Evolutionary conservation across 345 rosid species (phyloP), one percentile per base, ranked within the genome.

Genomic region (Acer campestre): DNA sequence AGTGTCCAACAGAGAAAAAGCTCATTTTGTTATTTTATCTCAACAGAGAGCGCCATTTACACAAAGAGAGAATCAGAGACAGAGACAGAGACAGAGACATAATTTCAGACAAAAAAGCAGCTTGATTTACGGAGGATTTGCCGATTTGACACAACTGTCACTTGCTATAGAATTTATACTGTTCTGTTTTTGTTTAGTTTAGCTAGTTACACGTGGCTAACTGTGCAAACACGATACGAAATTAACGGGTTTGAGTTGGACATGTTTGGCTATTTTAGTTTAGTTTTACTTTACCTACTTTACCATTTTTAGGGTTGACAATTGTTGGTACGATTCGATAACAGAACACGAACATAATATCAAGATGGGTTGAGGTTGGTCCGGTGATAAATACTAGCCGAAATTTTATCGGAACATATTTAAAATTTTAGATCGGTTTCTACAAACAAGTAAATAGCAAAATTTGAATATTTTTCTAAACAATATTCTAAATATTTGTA

Each of bases 1-100:
- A 53, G 40, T 58, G 48, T 44, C 78, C 69, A 78, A 62, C 44
- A 5, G 67, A 59, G 31, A 73, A 70, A 79, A 73, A 70, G 80
- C 51, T 80, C 85, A 85, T 85, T 70, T 55, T 8, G 62, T 25
- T 9, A 13, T 44, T 31, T 31, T 35, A 35, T 35, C 25, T 6
- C 2, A 40, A 18, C 8, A 31, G 2, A 35, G 18, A 16, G 4
- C 23, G 22, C 16, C 75, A 53, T 66, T 66, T 82, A 77, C 48
- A 17, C 18, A 63, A 31, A 18, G 46, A 56, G 17, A n/a, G 48
- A 4, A 35, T 40, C 27, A 63, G 38, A 70, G 22, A 49, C 29
- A 44, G 22, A 73, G 68, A 16, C 49, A 23, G 20, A 17, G 66
- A 55, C 31, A 70, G 61, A 49, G 22, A 70, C n/a, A n/a, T n/a